These are phyloP conservation scores for cucumber (Cucumis sativus) DNA, from an alignment of 306 rosid genomes.

Conservation along the genomic window DNA sequence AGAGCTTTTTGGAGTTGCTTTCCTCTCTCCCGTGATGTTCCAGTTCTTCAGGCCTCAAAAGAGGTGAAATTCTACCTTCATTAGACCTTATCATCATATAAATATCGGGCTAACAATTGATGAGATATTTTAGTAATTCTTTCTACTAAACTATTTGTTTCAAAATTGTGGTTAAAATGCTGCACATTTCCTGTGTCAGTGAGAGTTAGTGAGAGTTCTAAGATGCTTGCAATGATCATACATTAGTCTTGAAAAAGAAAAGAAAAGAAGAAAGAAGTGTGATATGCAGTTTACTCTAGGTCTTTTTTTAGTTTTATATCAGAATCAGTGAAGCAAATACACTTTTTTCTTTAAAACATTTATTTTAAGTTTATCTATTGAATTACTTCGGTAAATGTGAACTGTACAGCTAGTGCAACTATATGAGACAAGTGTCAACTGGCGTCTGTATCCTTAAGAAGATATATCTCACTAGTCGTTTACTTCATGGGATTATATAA, in stretches of 20 bases:
- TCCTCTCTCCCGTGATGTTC: conserved; percentile 54
- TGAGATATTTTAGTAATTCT: background rate
- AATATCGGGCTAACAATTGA: background rate
- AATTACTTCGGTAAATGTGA: background rate
- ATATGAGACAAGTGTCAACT: background rate
- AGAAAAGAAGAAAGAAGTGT: background rate
- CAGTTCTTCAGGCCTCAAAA: conserved; percentile 37
- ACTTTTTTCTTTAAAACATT: background rate
- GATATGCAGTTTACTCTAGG: background rate
- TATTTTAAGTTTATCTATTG: background rate
- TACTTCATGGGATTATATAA: background rate
- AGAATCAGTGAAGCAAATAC: background rate
- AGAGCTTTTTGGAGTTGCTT: conserved; percentile 49
- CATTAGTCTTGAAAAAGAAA: background rate
- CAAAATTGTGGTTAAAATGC: background rate
- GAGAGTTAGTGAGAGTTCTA: background rate
- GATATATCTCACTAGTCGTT: background rate
- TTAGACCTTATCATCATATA: background rate
- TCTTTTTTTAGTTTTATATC: background rate
- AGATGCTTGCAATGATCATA: background rate
- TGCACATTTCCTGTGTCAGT: background rate
- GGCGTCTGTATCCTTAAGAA: background rate
- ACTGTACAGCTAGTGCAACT: background rate
- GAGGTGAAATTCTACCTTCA: conserved; percentile 35
- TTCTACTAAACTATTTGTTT: background rate